Evolutionary conservation across 2,329 filamentous ascomycete genomes (phyloP), one percentile per base, ranked within the genome.

Genomic region (Alternaria consortialis): DNA sequence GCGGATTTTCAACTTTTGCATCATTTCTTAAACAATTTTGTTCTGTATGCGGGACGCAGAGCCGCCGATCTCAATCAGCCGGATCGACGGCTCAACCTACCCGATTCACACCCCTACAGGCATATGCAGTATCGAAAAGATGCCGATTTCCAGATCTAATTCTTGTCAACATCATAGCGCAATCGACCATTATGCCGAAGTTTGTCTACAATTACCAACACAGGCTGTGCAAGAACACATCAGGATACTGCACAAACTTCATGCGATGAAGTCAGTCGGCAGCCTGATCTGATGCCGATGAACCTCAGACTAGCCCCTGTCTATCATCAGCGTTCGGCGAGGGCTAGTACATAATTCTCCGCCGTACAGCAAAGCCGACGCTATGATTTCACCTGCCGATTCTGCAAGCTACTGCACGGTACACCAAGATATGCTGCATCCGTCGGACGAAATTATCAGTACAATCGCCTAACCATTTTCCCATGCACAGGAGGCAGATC

Each of bases 61-160:
- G 36, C 50, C 25, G 23, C 36, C 36, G 52, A 46, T 54, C 39
- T 34, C 37, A 54, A 44, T 47, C 43, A 47, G 43, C 43, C 27
- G 27, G 27, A 31, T 32, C 27, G 43, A 12, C 43, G 43, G n/a
- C 17, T 29, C 9, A 31, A 32, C 32, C 43, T 47, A 47, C 27
- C 27, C 43, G 43, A 47, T n/a, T 17, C 27, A n/a, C 17, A 31
- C 17, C 43, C n/a, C 29, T 27, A 47, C 25, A 29, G 27, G 27
- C 27, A 20, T 20, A 47, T 31, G n/a, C 27, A 47, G 43, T 31
- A 32, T 17, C 29, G 15, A 31, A 12, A 43, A 25, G 5, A n/a
- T 47, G n/a, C 27, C n/a, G 43, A 47, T 47, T 43, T 37, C 29
- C 43, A 29, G 43, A 47, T 31, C 27, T 31, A 31, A 47, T 47